Conservation (phyloP, 257 asterid species). For the Capsicum chinense region DNA sequence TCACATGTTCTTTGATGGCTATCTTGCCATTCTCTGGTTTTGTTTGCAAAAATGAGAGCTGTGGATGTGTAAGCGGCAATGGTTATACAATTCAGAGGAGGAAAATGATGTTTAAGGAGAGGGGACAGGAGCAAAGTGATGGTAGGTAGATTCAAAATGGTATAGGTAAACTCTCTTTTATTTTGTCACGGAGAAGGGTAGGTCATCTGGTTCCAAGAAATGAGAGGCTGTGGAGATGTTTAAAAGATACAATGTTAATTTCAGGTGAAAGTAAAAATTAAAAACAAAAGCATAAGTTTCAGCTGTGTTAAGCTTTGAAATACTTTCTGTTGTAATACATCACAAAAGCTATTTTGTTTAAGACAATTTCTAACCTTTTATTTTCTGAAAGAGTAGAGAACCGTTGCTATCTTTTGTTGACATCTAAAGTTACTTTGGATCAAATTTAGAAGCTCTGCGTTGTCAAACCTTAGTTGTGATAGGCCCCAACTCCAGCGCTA, state of each 20-base stretch:
- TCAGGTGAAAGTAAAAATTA: neutral
- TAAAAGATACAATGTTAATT: neutral
- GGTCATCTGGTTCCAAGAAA: neutral
- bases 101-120: neutral
- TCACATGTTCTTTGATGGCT: neutral
- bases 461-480: slow-evolving; percentile 1
- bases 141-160: neutral
- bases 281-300: neutral
- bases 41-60: neutral
- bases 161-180: neutral
- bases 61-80: neutral
- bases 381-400: neutral
- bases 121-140: neutral
- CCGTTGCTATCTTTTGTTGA: neutral
- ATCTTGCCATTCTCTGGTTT: neutral
- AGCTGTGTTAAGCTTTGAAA: neutral
- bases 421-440: neutral
- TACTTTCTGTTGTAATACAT: neutral
- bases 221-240: neutral
- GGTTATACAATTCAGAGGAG: slow-evolving; percentile 5
- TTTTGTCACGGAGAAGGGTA: neutral
- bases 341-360: neutral
- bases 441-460: neutral
- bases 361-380: neutral
- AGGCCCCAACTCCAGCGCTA: neutral